Evolutionary conservation across 2,329 filamentous ascomycete species (phyloP).

Genomic region (Colletotrichum trifolii): DNA sequence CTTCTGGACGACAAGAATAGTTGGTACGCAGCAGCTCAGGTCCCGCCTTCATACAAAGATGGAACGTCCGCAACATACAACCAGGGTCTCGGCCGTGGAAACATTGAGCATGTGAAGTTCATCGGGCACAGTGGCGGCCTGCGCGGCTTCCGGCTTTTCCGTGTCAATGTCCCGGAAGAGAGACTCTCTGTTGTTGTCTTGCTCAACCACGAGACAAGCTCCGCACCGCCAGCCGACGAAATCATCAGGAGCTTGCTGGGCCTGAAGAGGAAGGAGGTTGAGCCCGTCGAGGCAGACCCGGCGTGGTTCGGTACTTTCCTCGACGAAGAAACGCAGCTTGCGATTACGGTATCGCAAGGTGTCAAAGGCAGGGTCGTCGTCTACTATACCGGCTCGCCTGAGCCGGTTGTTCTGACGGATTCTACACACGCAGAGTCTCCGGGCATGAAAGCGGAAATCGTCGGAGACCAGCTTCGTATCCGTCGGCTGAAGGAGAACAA

Average conservation of each 20-base stretch:
- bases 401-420: conserved; percentile 40
- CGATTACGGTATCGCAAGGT: conserved; percentile 43
- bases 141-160: conserved; percentile 51
- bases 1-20: conserved; percentile 45
- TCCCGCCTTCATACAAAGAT: conserved; percentile 41
- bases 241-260: conserved; percentile 46
- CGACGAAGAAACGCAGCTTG: conserved; percentile 49
- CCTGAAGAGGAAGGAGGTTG: conserved; percentile 37
- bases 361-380: conserved; percentile 43
- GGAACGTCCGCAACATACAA: conserved; percentile 50
- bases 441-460: conserved; percentile 43
- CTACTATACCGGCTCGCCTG: conserved; percentile 42
- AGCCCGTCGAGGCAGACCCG: conserved; percentile 25
- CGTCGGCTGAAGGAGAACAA: conserved; percentile 41
- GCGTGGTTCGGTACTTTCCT: conserved; percentile 51
- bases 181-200: conserved; percentile 52
- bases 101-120: conserved; percentile 41
- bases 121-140: conserved; percentile 55
- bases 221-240: conserved; percentile 41
- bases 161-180: conserved; percentile 48
- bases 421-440: conserved; percentile 39
- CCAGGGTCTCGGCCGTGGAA: conserved; percentile 46
- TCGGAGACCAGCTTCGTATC: conserved; percentile 44
- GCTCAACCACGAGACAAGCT: conserved; percentile 51
- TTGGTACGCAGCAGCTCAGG: conserved; percentile 45